A percentile compares a stretch with the other conserved stretches of the same genome.
Conservation (phyloP, 192 early-diverging fungal genomes). For the Martensiomyces pterosporus region DNA sequence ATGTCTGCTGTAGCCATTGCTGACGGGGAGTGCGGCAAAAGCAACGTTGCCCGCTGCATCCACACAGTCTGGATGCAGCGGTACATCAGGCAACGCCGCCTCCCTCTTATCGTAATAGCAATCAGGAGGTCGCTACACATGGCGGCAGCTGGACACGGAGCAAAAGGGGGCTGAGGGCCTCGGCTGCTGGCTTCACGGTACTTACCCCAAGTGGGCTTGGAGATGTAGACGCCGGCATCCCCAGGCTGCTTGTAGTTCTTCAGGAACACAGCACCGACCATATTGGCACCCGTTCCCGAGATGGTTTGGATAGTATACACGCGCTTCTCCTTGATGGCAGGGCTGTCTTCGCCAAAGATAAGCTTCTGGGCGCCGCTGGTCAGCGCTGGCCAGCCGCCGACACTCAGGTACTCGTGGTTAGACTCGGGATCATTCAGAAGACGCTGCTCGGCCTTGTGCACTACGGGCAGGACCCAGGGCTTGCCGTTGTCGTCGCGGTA, state of each 20-base stretch:
- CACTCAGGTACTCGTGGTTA: constrained; percentile 94
- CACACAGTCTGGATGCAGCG: no score
- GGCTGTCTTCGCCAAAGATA: constrained; percentile 75
- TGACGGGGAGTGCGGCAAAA: no score
- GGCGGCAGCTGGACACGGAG: no score
- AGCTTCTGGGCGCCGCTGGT: constrained; percentile 75
- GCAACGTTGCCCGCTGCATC: no score
- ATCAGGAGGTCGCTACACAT: no score
- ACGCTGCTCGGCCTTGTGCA: constrained; percentile 81
- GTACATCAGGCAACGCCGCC: no score
- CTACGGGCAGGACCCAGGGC: constrained; percentile 93
- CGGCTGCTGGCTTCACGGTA: constrained; percentile 9
- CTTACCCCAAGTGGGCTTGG: constrained; percentile 94
- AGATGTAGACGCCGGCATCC: constrained; percentile 72
- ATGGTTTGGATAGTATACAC: constrained; percentile 83
- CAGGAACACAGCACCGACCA: constrained; percentile 82
- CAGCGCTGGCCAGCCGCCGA: constrained; percentile 77
- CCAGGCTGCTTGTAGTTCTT: constrained; percentile 60
- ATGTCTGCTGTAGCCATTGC: no score
- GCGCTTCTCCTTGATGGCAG: constrained; percentile 64
- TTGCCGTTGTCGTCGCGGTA: constrained; percentile 89
- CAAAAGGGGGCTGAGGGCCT: constrained; percentile 3
- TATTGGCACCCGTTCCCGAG: constrained; percentile 92
- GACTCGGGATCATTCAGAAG: constrained; percentile 62
- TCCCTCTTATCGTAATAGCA: no score